phyloP scores from a whole-genome alignment of 78 protist species.

The Cavenderia fasciculata region DNA sequence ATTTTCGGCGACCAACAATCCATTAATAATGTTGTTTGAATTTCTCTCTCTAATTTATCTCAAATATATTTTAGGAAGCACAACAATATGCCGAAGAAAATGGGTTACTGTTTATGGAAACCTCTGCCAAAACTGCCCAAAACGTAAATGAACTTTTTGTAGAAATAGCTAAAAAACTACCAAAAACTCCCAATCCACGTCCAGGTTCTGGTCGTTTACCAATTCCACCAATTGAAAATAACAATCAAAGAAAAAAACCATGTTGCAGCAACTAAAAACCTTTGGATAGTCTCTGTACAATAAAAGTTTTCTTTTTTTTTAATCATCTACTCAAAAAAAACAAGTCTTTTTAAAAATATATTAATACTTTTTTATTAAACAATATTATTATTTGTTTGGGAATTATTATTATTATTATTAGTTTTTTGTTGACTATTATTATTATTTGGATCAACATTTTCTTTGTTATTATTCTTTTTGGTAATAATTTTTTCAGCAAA shows the following conservation, averaged over 20 bases:
- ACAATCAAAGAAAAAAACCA: neutral
- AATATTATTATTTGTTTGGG: no score
- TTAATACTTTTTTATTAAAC: no score
- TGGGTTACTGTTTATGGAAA: conserved; percentile 93
- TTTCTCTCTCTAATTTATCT: neutral
- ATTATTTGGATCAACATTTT: no score
- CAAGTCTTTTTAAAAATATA: no score
- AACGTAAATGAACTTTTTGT: conserved; percentile 96
- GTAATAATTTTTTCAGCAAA: no score
- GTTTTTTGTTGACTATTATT: no score
- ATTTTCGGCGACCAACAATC: no score
- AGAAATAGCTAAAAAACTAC: conserved; percentile 81
- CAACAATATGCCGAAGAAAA: conserved; percentile 89
- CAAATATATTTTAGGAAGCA: conserved; percentile 69
- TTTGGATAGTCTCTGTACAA: neutral
- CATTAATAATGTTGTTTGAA: no score
- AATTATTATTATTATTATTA: no score
- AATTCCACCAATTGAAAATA: conserved; percentile 41
- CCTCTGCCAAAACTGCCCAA: conserved; percentile 93
- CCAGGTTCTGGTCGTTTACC: conserved; percentile 72
- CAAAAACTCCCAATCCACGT: conserved; percentile 64
- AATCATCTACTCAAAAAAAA: no score
- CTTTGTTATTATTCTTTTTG: no score
- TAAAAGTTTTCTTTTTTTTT: neutral
- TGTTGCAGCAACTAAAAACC: conserved; percentile 28